Evolutionary conservation across 1,284 basidiomycete species (phyloP).

Genomic region (Mycosarcoma mackinlayi): DNA sequence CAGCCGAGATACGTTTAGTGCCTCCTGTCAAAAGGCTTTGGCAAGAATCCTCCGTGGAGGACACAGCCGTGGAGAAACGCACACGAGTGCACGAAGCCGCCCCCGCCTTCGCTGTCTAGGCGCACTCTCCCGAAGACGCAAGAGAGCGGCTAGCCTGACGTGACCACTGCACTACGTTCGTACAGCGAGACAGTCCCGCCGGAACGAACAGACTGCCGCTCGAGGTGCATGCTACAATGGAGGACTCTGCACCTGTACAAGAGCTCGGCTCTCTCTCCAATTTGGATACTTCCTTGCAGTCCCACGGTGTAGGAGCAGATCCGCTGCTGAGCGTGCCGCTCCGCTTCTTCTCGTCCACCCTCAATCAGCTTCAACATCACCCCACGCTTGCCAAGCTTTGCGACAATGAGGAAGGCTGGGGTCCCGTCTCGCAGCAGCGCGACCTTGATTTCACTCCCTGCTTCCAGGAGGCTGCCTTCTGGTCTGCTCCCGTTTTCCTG

Average conservation of each 20-base stretch:
- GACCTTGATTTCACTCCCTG: constrained; percentile 85
- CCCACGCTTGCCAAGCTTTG: constrained; percentile 22
- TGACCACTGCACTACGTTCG: too few species aligned
- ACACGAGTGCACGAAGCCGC: too few species aligned
- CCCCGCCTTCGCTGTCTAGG: too few species aligned
- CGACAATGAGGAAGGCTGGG: constrained; percentile 72
- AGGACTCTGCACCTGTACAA: constrained; percentile 23
- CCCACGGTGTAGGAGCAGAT: constrained; percentile 19
- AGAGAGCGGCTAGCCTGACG: too few species aligned
- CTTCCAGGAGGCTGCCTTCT: constrained; percentile 76
- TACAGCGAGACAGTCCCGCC: too few species aligned
- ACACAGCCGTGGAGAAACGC: too few species aligned
- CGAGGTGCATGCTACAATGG: constrained; percentile 14
- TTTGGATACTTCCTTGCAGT: constrained; percentile 25
- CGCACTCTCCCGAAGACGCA: too few species aligned
- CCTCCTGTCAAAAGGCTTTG: background rate
- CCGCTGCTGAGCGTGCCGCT: constrained; percentile 31
- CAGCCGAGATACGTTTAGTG: background rate
- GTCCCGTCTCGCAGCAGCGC: constrained; percentile 74
- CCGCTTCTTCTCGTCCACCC: constrained; percentile 32
- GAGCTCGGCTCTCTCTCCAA: constrained; percentile 26
- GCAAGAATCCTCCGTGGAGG: too few species aligned
- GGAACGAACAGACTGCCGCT: background rate
- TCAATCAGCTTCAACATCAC: constrained; percentile 9
- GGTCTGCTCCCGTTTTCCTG: constrained; percentile 51